Evolutionary conservation across 257 asterid genomes (phyloP), one percentile per base, ranked within the genome.

Genomic region (Solanum paucissectum): DNA sequence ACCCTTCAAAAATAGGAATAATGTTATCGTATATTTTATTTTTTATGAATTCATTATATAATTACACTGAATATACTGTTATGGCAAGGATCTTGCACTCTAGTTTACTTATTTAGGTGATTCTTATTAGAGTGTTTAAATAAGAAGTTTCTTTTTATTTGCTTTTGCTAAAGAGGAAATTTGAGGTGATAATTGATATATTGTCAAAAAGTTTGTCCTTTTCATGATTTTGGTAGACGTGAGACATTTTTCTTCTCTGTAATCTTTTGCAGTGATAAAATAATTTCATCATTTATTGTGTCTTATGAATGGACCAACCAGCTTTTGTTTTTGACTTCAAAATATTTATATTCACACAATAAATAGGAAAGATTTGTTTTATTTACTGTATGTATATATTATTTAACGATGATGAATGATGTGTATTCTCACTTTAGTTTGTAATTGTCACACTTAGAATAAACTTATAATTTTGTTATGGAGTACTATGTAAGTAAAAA

Each of bases 161-260:
- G 68, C 68, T 46, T 82, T 82, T 49, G 69, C 32, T 49, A 82
- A 29, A 49, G 20, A 29, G 85, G 20, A 82, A 82, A 9, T 27
- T 75, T 82, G 69, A 9, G 85, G 85, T 52, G 68, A 81, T 58
- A 58, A 58, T 58, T 58, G 66, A 58, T 46, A 40, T 76, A 44
- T 81, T 81, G 20, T 81, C 68, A 81, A 81, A 46, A 46, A 27
- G 6, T 44, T 81, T 77, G 86, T 82, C 69, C 29, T 82, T 49
- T 82, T 82, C 71, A 23, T 64, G 33, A n/a, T 82, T 49, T 82
- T 9, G 71, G 71, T 55, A 49, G 86, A 49, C 86, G 71, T 82
- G 69, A 18, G 38, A 4, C 12, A 82, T 29, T 49, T 82, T 82
- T 33, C 86, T 82, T 49, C 66, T 46, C 6, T 27, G 40, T 23